Evolutionary conservation across 306 rosid species (phyloP), one percentile per base, ranked within the genome.

Genomic region (Cicer arietinum): DNA sequence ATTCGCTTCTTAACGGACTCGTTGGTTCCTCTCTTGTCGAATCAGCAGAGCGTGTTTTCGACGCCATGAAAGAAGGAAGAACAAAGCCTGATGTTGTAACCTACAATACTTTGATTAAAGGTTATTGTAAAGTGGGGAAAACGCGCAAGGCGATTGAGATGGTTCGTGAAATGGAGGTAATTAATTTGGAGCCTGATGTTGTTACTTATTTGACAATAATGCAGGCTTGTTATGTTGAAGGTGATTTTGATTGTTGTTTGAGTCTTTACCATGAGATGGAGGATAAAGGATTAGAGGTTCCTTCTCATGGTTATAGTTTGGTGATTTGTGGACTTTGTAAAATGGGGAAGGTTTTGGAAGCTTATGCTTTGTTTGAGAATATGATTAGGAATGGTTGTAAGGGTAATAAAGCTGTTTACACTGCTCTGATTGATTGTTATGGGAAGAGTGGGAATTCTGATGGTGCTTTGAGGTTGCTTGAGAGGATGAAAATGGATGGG

Each of bases 181-280:
- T 79, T 64, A 82, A 80, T 50, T 74, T 89, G 69, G 84, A 68
- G 8, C 92, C 96, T 14, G 96, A 94, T 85, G 93, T 86, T 85
- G 82, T 90, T 77, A 92, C 91, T 22, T 94, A 84, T 51, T 84
- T 86, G 92, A 88, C 90, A 13, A 22, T 92, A 46, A 90, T 94
- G 48, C 99, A 90, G 83, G 90, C 91, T 0, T 88, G 86, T 76
- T 92, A 92, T 79, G 62, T 79, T 0, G 89, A 85, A 70, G 90
- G 85, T 18, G 89, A 88, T 78, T 81, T 89, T 67, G 90, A 85
- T 82, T 58, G 74, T 52, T 89, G 97, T 77, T 71, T 89, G 88
- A 76, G 97, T 54, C 89, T 94, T 50, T 94, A 90, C 79, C 90
- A 89, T 63, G 99, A 92, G 83, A 86, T 94, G 91, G 86, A 73